Evolutionary conservation across 805 yeast species (phyloP), one percentile per base, ranked within the genome.

Genomic region (Saturnispora bothae): DNA sequence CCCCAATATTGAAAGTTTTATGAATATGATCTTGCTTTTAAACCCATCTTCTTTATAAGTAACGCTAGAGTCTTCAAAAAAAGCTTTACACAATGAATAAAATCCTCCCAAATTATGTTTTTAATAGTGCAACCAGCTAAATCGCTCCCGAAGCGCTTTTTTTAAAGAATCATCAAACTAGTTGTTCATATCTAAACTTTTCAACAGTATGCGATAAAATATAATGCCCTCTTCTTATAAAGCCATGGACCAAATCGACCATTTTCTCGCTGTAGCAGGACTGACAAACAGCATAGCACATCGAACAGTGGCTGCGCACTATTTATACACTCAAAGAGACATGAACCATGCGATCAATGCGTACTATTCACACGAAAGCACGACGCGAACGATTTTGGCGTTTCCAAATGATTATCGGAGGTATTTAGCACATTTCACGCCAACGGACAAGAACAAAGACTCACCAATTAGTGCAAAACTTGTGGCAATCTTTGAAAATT

Each of bases 401-500:
- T 30, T 30, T 14, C 28, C 23, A 12, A 15, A 12, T n/a, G 15
- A 12, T 7, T 36, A 36, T 12, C 13, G 9, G 3, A 36, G 28
- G 21, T 36, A 36, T 22, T 36, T 27, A 9, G 19, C 16, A 10
- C 28, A 30, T 25, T 36, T 9, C 22, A 13, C 5, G n/a, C 21
- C 26, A 26, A n/a, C n/a, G n/a, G n/a, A n/a, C n/a, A n/a, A n/a
- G n/a, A n/a, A n/a, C n/a, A n/a, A n/a, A n/a, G n/a, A n/a, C n/a
- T n/a, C n/a, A n/a, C n/a, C n/a, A n/a, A n/a, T n/a, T n/a, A n/a
- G n/a, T n/a, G n/a, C n/a, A n/a, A n/a, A n/a, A n/a, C n/a, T 47
- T 14, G 48, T 12, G 15, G 15, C 46, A 1, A 16, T 71, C 1
- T 71, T 59, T 45, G 53, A 63, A 18, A 42, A 35, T n/a, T 59